Base-by-base conservation (phyloP, 805 yeast genomes). In the Pichia deserticola region DNA sequence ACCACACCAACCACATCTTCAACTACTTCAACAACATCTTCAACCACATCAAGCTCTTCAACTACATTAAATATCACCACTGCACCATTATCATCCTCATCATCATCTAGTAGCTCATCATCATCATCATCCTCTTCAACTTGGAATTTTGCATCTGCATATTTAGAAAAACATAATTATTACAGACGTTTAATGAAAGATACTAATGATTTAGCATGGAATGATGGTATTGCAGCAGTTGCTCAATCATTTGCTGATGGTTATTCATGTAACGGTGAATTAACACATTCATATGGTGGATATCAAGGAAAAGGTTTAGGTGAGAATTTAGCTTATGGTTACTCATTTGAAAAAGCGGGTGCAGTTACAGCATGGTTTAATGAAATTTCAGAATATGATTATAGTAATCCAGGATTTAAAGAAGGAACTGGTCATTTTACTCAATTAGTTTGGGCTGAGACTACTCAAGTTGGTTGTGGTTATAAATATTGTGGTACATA, bases 271-370 rank as follows among this genome's bases (percentile, higher is more conserved):
- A 69, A 72, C 56, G 81, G 82, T 27, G 63, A 65, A 15, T 68
- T 87, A 51, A 67, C 69, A 25, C 95, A 86, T 65, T 82, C 90
- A 1, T 71, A 74, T 38, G 82, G 84, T 12, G 75, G 75, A 15
- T 58, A 56, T 47, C 40, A 62, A 5, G 72, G 75, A 37, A 77
- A 82, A 2, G n/a, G 27, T 9, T 49, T 65, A 35, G 95, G 95
- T 49, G 95, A 86, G 64, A 86, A 86, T 68, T 72, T 86, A 51
- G 95, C 93, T n/a, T 72, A 80, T 38, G 95, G 95, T 30, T 83
- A 74, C 63, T 57, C 72, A 61, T 63, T 63, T 37, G 36, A 44
- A 8, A 58, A 68, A 44, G 66, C 78, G 5, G 82, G 77, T 4
- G 86, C 88, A 3, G 81, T 83, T 11, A 73, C 73, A 32, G 90